A percentile compares a stretch with the other conserved stretches of the same genome.
Conservation (phyloP, 768 basidiomycete genomes). For the Lenzites betulinus region DNA sequence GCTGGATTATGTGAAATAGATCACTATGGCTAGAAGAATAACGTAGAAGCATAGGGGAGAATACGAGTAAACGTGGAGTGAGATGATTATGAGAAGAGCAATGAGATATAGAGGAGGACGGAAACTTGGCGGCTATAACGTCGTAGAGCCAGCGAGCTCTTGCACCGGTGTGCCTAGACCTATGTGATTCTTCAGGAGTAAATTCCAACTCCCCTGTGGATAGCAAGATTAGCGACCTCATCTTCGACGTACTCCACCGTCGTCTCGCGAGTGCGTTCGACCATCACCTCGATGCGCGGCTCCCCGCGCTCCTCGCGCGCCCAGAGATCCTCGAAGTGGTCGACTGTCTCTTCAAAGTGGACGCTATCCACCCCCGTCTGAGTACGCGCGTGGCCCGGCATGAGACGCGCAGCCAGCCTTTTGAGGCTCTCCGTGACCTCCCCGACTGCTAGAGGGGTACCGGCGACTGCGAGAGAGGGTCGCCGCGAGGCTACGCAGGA, state of each 20-base stretch:
- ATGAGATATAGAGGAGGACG: too few species aligned
- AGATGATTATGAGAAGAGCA: too few species aligned
- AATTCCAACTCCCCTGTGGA: too few species aligned
- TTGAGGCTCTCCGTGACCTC: slow-evolving; percentile 17
- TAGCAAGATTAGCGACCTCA: too few species aligned
- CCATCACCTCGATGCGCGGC: slow-evolving; percentile 15
- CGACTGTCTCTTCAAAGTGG: slow-evolving; percentile 21
- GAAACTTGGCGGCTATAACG: too few species aligned
- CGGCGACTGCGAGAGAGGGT: slow-evolving; percentile 5
- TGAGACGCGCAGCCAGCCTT: slow-evolving; percentile 2
- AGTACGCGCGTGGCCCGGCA: neutral
- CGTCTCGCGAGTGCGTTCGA: slow-evolving; percentile 7
- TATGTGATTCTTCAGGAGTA: too few species aligned
- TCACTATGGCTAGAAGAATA: too few species aligned
- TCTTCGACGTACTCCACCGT: neutral
- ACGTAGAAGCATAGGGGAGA: too few species aligned
- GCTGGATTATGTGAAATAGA: too few species aligned
- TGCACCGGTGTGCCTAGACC: too few species aligned
- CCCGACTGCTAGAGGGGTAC: slow-evolving; percentile 1
- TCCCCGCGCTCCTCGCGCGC: slow-evolving; percentile 11
- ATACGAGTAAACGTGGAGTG: too few species aligned
- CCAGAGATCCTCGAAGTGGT: slow-evolving; percentile 15
- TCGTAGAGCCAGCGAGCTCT: too few species aligned
- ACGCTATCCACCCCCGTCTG: neutral
- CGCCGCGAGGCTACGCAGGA: slow-evolving; percentile 6